These are phyloP conservation scores for Ophiostoma ulmi DNA, from an alignment of 2,329 filamentous ascomycete genomes.

Conservation along the genomic window DNA sequence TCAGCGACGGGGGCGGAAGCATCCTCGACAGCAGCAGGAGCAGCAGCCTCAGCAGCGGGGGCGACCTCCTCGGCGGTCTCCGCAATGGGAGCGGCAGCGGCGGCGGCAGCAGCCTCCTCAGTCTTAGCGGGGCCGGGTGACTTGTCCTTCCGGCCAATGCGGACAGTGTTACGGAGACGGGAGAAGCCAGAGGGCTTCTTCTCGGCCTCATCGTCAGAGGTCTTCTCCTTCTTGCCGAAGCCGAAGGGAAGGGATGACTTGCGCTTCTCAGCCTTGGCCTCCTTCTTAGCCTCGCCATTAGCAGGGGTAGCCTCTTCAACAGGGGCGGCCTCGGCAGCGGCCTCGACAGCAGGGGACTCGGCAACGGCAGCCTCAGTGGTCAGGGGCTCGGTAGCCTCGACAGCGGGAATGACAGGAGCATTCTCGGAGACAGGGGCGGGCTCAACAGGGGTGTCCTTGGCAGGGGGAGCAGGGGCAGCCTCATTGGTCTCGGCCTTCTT, in stretches of 20 bases:
- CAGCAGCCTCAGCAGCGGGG: constrained; percentile 33
- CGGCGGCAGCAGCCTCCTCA: constrained; percentile 37
- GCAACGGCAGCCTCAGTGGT: constrained; percentile 50
- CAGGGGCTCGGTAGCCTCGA: constrained; percentile 53
- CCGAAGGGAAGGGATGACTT: constrained; percentile 71
- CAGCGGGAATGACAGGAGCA: constrained; percentile 55
- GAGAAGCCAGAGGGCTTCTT: constrained; percentile 56
- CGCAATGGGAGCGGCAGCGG: constrained; percentile 35
- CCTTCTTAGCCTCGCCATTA: constrained; percentile 55
- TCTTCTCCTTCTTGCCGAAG: constrained; percentile 71
- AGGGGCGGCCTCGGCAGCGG: constrained; percentile 33
- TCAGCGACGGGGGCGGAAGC: constrained; percentile 36
- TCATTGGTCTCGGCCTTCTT: constrained; percentile 50
- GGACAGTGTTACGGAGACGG: constrained; percentile 56
- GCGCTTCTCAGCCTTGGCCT: constrained; percentile 70
- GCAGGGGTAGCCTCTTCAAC: constrained; percentile 37
- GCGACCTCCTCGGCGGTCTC: constrained; percentile 31
- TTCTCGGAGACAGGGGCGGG: constrained; percentile 44
- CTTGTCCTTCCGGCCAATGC: constrained; percentile 43
- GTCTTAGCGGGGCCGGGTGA: constrained; percentile 42
- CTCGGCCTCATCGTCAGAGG: constrained; percentile 60
- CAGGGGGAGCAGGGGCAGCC: constrained; percentile 38
- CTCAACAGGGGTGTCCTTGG: constrained; percentile 42
- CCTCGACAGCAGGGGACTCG: constrained; percentile 31
- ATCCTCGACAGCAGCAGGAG: constrained; percentile 33